Percentiles rank a stretch among this genome's conserved stretches.
Evolutionary conservation across 805 yeast species (phyloP).

Genomic region (Monosporozyma solicola): DNA sequence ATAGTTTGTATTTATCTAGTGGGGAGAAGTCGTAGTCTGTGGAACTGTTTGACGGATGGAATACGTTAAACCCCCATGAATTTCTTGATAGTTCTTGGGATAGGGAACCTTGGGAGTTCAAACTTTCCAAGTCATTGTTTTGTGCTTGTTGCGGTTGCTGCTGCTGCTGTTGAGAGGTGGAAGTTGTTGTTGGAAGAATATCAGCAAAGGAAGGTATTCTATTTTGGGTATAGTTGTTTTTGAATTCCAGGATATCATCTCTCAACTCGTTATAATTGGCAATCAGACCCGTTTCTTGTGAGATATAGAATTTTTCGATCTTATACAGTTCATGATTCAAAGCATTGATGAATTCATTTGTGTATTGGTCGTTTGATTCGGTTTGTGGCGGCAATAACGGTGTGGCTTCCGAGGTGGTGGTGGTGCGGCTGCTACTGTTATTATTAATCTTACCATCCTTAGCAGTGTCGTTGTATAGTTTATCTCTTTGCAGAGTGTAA

Average conservation of each 20-base stretch:
- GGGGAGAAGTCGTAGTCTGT: neutral
- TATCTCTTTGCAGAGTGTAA: conserved; percentile 70
- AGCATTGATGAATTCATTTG: conserved; percentile 55
- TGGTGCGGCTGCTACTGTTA: conserved; percentile 14
- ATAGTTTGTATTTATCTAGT: neutral
- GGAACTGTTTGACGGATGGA: neutral
- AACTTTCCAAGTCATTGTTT: neutral
- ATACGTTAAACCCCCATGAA: neutral
- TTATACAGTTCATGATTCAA: conserved; percentile 69
- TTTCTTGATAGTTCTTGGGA: neutral
- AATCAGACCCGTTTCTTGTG: conserved; percentile 44
- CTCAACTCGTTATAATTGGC: conserved; percentile 43
- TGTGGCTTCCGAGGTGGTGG: conserved; percentile 5
- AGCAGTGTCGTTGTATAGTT: conserved; percentile 14
- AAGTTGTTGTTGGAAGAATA: neutral
- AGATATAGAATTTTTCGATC: conserved; percentile 63
- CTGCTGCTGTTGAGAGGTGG: neutral
- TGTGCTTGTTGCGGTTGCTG: neutral
- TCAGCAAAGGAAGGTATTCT: conserved; percentile 5
- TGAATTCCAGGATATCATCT: conserved; percentile 57
- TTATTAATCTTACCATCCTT: neutral
- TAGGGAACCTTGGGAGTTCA: neutral
- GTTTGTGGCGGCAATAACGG: neutral
- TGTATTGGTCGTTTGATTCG: conserved; percentile 32
- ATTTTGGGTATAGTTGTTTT: conserved; percentile 19